Base-by-base conservation (phyloP, 2,329 filamentous ascomycete genomes). In the Alternaria alternata region DNA sequence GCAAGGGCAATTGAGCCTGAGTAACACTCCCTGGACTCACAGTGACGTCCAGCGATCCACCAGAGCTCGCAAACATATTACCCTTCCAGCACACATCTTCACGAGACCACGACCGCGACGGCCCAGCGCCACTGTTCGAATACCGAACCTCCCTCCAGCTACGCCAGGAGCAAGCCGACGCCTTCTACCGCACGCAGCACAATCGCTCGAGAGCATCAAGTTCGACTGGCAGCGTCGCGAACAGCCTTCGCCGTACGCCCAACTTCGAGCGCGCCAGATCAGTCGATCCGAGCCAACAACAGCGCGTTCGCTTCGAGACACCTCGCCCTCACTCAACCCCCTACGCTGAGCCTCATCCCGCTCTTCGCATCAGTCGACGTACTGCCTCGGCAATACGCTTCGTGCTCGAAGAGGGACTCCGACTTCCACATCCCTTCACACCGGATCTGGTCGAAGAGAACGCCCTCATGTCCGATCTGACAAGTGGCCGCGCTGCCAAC, bases 381-480 rank as follows among this genome's bases (percentile, higher is more conserved):
- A 97, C 93, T 47, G 91, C 92, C 66, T 92, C 91, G 78, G 94
- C 95, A 38, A 94, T 99, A 76, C 89, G 96, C 71, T 98, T 91
- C 83, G 89, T 93, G 38, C 87, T 98, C 58, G 94, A 98, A 83
- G 93, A 96, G 82, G 93, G 92, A 38, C 86, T 98, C 68, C 90
- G 94, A 68, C 87, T 90, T 47, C 93, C 94, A 2, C 87, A 93
- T 67, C 83, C 88, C 49, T 96, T 98, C 80, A 96, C 93, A 8
- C 86, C 91, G 24, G 93, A 97, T 79, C 82, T 89, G 69, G 86
- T 89, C 62, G 95, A 99, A 84, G 92, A 96, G 83, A 91, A 92
- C 86, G 92, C 94, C 69, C 87, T 88, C 73, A 98, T 99, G 94
- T 91, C 94, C 70, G 94, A 97, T 78, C 84, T 97, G 70, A 85